Evolutionary conservation across 2,329 filamentous ascomycete species (phyloP), one percentile per base, ranked within the genome.

Genomic region (Trichoderma atrobrunneum): DNA sequence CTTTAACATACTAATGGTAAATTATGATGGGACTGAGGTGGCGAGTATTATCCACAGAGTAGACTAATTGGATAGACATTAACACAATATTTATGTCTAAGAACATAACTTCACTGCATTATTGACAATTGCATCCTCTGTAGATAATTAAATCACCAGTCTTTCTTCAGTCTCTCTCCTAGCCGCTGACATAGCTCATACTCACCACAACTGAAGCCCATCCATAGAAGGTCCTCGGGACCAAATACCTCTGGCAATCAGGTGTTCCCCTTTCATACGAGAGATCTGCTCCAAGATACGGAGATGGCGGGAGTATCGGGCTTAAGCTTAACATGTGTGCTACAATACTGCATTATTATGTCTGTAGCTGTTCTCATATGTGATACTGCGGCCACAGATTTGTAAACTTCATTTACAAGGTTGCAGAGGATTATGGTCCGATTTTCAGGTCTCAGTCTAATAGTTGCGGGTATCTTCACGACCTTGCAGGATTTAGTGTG

Each of bases 1-100:
- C 0, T 21, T 2, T 4, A 43, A 1, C 0, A n/a, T 51, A 12
- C 0, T 21, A 21, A 3, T 21, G 10, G 43, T 3, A 3, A 3
- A 12, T 51, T 21, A 3, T 21, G 5, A 51, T 51, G 0, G 1
- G 5, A 0, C 12, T 21, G n/a, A 51, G 43, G 0, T 8, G 0
- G 43, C 21, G 43, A 21, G 12, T 51, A 51, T 51, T 51, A 0
- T 1, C 5, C 16, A 8, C 7, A 0, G 16, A 2, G 3, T 10
- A n/a, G 39, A 43, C 39, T 12, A 2, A 21, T 21, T 3, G 2
- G 43, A 8, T 21, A 48, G 10, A 48, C 4, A 48, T 12, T 11
- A 21, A 5, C n/a, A 21, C n/a, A 21, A 6, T 48, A 21, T 48
- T 48, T 5, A 18, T 7, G 2, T 43, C 39, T 3, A 5, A 10